A percentile compares a stretch with the other conserved stretches of the same genome.
phyloP scores from a whole-genome alignment of 2,329 filamentous ascomycete species.

The Incumbomyces lentus region DNA sequence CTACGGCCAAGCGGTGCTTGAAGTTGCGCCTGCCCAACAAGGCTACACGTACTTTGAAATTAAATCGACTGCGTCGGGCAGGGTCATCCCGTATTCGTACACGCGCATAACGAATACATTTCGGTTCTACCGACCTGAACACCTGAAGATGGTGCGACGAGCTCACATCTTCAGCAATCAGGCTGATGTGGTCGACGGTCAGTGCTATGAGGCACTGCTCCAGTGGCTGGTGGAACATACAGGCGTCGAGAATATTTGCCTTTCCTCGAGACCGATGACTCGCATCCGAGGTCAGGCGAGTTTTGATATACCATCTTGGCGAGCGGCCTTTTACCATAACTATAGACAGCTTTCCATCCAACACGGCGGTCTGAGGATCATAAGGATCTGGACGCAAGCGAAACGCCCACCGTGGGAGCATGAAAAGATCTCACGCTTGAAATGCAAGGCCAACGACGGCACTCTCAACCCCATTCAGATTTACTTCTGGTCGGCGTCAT shows the following conservation, averaged over 20 bases:
- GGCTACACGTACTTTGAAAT: constrained; percentile 6
- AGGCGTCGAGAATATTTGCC: constrained; percentile 7
- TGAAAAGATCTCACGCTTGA: constrained; percentile 1
- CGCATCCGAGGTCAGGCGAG: constrained; percentile 8
- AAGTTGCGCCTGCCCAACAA: constrained; percentile 7
- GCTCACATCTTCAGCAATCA: constrained; percentile 12
- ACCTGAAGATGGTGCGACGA: constrained; percentile 8
- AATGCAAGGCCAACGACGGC: background rate
- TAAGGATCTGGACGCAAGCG: background rate
- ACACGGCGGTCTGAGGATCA: background rate
- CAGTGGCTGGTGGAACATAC: constrained; percentile 13
- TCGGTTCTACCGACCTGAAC: constrained; percentile 5
- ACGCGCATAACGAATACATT: background rate
- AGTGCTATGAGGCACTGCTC: constrained; percentile 14
- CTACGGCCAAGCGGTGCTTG: constrained; percentile 12
- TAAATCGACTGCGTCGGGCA: background rate
- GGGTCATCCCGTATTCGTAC: background rate
- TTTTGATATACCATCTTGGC: constrained; percentile 1
- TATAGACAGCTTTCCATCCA: too few species aligned
- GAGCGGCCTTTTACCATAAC: background rate
- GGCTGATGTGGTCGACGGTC: constrained; percentile 10
- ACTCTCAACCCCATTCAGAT: background rate
- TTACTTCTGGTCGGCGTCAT: constrained; percentile 1
- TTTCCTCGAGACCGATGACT: constrained; percentile 12
- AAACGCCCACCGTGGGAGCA: background rate